Evolutionary conservation across 148 eudicot species (phyloP).

Genomic region (Fagopyrum homotropicum): DNA sequence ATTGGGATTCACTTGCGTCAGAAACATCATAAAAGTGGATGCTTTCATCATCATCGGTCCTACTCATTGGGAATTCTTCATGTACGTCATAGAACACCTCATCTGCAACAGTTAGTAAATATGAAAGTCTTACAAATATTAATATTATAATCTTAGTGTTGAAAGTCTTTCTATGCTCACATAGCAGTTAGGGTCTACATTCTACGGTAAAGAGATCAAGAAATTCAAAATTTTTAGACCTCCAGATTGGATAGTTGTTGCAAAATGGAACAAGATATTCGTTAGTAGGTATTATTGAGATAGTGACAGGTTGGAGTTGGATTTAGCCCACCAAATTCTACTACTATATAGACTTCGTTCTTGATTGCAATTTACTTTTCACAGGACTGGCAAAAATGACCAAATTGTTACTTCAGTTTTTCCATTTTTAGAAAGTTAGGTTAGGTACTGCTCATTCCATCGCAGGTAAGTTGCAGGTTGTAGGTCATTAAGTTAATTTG

Average conservation of each 20-base stretch:
- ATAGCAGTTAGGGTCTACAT: not conserved
- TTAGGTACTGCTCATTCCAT: not conserved
- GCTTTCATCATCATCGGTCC: constrained; percentile 30
- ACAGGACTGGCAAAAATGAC: not conserved
- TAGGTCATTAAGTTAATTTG: not conserved
- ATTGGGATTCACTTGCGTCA: constrained; percentile 34
- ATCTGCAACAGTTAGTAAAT: constrained; percentile 33
- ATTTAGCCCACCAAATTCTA: not conserved
- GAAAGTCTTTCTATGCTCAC: not conserved
- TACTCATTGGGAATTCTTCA: constrained; percentile 38
- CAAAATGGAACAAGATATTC: not conserved
- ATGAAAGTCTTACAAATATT: not conserved
- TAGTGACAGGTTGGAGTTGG: not conserved
- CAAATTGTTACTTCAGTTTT: not conserved
- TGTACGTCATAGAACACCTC: constrained; percentile 68
- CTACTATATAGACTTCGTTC: not conserved
- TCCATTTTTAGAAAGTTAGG: not conserved
- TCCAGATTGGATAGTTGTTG: not conserved
- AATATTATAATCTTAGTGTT: not conserved
- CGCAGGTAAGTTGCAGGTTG: not conserved
- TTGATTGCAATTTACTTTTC: not conserved
- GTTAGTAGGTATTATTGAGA: not conserved
- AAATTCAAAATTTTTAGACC: not conserved
- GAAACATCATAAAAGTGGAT: constrained; percentile 20
- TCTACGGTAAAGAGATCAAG: not conserved